Conservation (phyloP, 1,284 basidiomycete genomes). For the Coriolopsis trogii region DNA sequence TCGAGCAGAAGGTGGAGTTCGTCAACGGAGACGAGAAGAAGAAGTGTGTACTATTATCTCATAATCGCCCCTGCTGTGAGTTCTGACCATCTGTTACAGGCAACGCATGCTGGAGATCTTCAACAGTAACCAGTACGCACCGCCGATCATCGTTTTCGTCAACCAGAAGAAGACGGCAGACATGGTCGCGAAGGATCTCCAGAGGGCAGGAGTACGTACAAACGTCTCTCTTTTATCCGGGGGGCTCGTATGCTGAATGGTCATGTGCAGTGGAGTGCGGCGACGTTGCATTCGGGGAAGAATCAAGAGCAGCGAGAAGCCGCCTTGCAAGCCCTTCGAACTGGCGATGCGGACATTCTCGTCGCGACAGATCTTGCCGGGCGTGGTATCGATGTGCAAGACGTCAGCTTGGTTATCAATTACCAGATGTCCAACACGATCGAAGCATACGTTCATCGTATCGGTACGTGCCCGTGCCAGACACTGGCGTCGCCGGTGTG, state of each 20-base stretch:
- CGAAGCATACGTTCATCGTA: constrained; percentile 96
- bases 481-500: not conserved
- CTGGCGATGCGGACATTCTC: constrained; percentile 82
- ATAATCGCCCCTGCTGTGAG: too few relatives aligned
- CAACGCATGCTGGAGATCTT: constrained; percentile 88
- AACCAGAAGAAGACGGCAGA: constrained; percentile 99
- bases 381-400: constrained; percentile 97
- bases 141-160: constrained; percentile 98
- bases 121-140: constrained; percentile 77
- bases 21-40: constrained; percentile 93
- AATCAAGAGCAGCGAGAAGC: constrained; percentile 97
- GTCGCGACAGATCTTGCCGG: constrained; percentile 98
- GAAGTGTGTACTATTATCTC: constrained; percentile 60
- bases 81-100: too few relatives aligned
- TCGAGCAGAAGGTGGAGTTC: constrained; percentile 97
- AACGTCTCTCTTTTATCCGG: constrained; percentile 10
- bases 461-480: constrained; percentile 60
- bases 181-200: constrained; percentile 91
- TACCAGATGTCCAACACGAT: constrained; percentile 97
- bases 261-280: constrained; percentile 71
- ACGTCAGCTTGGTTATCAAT: constrained; percentile 96
- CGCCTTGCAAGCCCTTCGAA: constrained; percentile 83
- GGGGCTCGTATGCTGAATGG: constrained; percentile 8
- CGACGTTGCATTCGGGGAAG: constrained; percentile 96
- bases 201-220: constrained; percentile 73